A percentile compares a stretch with the other conserved stretches of the same genome.
These are phyloP conservation scores for Fusarium luffae DNA, from an alignment of 2,329 filamentous ascomycete species.

Conservation along the genomic window DNA sequence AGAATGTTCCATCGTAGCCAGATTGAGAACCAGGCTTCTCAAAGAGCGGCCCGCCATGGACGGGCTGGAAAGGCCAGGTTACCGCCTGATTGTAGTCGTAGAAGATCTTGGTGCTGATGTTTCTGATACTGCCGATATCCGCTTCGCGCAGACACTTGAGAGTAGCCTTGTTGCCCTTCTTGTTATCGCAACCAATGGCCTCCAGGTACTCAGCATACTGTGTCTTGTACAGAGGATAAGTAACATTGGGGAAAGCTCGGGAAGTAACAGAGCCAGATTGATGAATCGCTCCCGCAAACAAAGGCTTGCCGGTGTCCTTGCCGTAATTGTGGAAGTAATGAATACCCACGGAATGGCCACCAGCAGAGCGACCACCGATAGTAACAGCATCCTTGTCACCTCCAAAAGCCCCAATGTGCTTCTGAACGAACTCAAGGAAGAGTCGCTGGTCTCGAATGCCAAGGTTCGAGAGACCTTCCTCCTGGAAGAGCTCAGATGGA, in stretches of 20 bases:
- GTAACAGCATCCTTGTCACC: constrained; percentile 64
- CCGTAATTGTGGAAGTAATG: constrained; percentile 55
- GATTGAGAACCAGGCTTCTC: constrained; percentile 59
- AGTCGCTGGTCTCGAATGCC: constrained; percentile 65
- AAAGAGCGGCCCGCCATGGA: constrained; percentile 57
- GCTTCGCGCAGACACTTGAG: constrained; percentile 54
- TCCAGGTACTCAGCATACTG: constrained; percentile 49
- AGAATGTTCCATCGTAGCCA: constrained; percentile 53
- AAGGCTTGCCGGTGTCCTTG: constrained; percentile 31
- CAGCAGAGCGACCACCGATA: constrained; percentile 66
- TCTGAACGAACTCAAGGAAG: constrained; percentile 64
- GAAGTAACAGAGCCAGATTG: constrained; percentile 54
- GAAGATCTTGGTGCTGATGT: constrained; percentile 54
- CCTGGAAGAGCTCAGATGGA: constrained; percentile 55
- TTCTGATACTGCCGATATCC: constrained; percentile 50
- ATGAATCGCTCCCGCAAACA: constrained; percentile 51
- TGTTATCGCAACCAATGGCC: constrained; percentile 46
- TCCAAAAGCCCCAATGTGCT: constrained; percentile 63
- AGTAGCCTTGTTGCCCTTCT: constrained; percentile 46
- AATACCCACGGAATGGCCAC: constrained; percentile 54
- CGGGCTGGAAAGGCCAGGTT: constrained; percentile 62
- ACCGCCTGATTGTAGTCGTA: constrained; percentile 52
- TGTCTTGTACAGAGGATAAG: constrained; percentile 48
- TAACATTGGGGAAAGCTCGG: constrained; percentile 51
- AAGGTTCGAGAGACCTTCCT: constrained; percentile 58